Base-by-base conservation (phyloP, 2,329 filamentous ascomycete genomes). In the Beauveria rudraprayagi region DNA sequence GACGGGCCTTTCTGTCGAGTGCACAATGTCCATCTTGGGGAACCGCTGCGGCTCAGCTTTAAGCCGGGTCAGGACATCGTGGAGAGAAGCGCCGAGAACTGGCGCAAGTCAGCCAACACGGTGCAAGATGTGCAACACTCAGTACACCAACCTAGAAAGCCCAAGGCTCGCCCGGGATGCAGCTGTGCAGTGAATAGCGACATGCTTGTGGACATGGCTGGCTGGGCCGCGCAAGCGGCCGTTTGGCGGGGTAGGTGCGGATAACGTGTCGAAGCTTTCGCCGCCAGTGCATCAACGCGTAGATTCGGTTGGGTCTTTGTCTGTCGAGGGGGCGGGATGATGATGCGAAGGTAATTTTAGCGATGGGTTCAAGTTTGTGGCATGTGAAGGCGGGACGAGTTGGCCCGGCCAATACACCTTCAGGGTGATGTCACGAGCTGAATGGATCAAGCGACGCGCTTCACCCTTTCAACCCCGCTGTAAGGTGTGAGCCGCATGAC, bases 41-140 rank as follows among this genome's bases (percentile, higher is more conserved):
- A 93, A 97, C 6, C 82, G 81, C 66, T 89, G 86, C 10, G 91
- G 90, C 71, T 96, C 91, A 58, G 91, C 88, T 72, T 97, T 97
- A 69, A 97, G 81, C 58, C 90, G 87, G 30, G 90, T 92, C 63
- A 97, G 77, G 69, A 95, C 83, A 70, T 96, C 91, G 75, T 97
- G 92, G 41, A 99, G 83, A 2, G 92, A 96, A 65, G 91, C 90
- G 61, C 94, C 94, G 62, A 99, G 86, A 55, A 88, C 92, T 96
- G 71, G 56, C 28, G 17, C 40, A 43, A 40, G 51, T 56, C 40
- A 56, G 59, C 24, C 14, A 50, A 47, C 22, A 43, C 5, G 43
- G n/a, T 16, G 28, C 26, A 24, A 26, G 1, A 24, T 43, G 7
- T 11, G 2, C 6, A 50, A 43, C 37, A 22, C 46, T 6, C 19